Conservation (phyloP, 495 filamentous ascomycete genomes). For the Neurospora intermedia region DNA sequence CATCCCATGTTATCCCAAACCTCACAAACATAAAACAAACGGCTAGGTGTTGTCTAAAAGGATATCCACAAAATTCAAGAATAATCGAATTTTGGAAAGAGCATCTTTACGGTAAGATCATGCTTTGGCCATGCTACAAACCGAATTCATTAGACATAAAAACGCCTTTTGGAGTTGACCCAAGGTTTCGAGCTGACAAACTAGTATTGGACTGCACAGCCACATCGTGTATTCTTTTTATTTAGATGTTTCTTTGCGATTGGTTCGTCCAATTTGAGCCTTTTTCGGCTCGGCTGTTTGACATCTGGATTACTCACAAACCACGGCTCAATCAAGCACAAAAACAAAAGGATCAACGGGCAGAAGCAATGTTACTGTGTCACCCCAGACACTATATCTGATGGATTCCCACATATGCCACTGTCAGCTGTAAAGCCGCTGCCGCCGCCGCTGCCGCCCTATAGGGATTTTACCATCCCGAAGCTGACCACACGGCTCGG, state of each 20-base stretch:
- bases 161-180: not conserved
- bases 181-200: not conserved
- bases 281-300: no score
- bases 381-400: not conserved
- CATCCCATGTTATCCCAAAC: not conserved
- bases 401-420: not conserved
- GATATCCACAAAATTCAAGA: not conserved
- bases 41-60: not conserved
- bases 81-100: not conserved
- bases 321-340: not conserved
- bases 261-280: no score
- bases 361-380: not conserved
- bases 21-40: not conserved
- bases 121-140: not conserved
- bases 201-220: not conserved
- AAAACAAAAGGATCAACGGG: not conserved
- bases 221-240: no score
- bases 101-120: not conserved
- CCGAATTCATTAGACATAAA: not conserved
- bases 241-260: no score
- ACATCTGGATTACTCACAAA: not conserved
- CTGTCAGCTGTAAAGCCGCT: not conserved
- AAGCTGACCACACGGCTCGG: not conserved
- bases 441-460: not conserved
- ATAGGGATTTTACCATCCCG: not conserved